A percentile compares a stretch with the other conserved stretches of the same genome.
Conservation (phyloP, 305 asterid species). For the Fraxinus nigra region DNA sequence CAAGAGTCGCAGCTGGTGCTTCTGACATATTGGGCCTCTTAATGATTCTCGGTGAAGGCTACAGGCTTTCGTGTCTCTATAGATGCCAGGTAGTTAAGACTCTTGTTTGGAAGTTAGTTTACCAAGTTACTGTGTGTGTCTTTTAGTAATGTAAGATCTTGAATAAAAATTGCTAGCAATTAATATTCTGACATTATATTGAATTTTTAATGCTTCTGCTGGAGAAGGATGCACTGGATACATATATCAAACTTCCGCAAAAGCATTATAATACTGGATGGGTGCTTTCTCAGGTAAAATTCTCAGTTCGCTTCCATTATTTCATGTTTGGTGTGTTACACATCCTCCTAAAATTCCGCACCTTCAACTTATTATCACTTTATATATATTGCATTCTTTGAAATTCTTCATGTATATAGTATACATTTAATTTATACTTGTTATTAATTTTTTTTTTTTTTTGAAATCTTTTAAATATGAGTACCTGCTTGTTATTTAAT, state of each 20-base stretch:
- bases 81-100: constrained; percentile 66
- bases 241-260: constrained; percentile 67
- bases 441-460: no score
- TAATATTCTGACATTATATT: constrained; percentile 6
- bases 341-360: constrained; percentile 1
- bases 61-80: constrained; percentile 73
- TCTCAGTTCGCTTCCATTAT: constrained; percentile 1
- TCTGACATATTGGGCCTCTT: constrained; percentile 68
- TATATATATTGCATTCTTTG: background rate
- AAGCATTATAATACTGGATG: constrained; percentile 95
- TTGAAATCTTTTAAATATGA: no score
- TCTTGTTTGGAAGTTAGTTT: background rate
- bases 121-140: background rate
- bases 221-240: constrained; percentile 80
- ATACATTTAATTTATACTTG: no score
- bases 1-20: constrained; percentile 61
- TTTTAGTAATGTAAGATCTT: constrained; percentile 12
- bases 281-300: constrained; percentile 90
- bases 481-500: no score
- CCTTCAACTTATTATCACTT: background rate
- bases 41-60: constrained; percentile 89
- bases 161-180: constrained; percentile 11
- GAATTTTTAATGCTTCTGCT: constrained; percentile 24
- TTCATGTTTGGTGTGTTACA: constrained; percentile 5
- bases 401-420: background rate